Conservation (phyloP, 164 flowering plant genomes). For the Tetracentron sinense region DNA sequence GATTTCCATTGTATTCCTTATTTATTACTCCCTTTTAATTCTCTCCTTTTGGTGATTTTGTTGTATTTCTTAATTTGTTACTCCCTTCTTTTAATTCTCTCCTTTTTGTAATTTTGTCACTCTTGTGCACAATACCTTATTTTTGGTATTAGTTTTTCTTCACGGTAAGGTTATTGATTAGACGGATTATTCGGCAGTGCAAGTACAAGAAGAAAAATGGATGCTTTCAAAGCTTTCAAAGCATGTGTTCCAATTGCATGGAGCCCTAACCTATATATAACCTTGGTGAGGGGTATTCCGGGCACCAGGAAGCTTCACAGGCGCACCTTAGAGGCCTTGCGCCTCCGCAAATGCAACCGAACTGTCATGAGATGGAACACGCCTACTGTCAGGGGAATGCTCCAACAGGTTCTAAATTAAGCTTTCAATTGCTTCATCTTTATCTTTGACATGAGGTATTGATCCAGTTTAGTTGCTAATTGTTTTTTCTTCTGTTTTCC, state of each 20-base stretch:
- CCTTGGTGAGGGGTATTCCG: slow-evolving; percentile 83
- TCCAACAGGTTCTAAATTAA: slow-evolving; percentile 60
- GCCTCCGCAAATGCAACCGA: slow-evolving; percentile 72
- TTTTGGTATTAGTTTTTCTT: too few relatives aligned
- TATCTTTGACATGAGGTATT: background rate
- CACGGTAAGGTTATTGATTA: background rate
- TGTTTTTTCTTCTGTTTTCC: background rate
- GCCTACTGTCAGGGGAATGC: slow-evolving; percentile 89
- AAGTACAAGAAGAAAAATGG: slow-evolving; percentile 37
- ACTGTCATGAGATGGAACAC: slow-evolving; percentile 89
- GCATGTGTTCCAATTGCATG: slow-evolving; percentile 72
- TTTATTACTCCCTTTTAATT: too few relatives aligned
- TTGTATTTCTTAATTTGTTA: too few relatives aligned
- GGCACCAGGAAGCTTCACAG: slow-evolving; percentile 85
- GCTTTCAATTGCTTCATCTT: background rate
- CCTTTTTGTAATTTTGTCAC: too few relatives aligned
- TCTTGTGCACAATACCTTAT: background rate
- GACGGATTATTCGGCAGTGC: background rate
- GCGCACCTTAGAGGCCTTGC: slow-evolving; percentile 77
- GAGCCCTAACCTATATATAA: slow-evolving; percentile 76
- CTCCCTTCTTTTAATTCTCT: too few relatives aligned
- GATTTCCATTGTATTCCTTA: too few relatives aligned
- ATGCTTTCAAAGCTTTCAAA: slow-evolving; percentile 49
- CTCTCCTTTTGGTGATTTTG: too few relatives aligned
- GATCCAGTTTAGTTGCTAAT: background rate